Conservation (phyloP, 23 red algal genomes). For the Pyropia haitanensis region DNA sequence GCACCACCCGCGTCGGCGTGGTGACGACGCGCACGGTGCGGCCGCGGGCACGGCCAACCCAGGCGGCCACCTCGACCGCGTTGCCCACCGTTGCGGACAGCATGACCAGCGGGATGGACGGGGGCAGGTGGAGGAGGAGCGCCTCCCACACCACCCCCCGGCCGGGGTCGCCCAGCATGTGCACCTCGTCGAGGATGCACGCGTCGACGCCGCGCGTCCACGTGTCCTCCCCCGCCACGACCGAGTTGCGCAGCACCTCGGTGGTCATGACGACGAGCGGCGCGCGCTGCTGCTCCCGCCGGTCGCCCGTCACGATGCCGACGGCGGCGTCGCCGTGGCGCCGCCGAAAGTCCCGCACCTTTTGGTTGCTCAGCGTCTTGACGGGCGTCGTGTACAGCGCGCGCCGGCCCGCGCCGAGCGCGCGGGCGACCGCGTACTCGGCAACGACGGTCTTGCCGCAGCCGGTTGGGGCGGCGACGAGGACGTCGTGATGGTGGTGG, state of each 20-base stretch:
- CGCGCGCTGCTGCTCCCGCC: slow-evolving; percentile 66
- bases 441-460: slow-evolving; percentile 88
- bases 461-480: slow-evolving; percentile 86
- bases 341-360: slow-evolving; percentile 77
- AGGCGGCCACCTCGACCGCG: slow-evolving; percentile 77
- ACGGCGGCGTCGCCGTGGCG: slow-evolving; percentile 36
- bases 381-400: slow-evolving; percentile 89
- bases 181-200: slow-evolving; percentile 89
- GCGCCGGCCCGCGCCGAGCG: slow-evolving; percentile 50
- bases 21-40: slow-evolving; percentile 43
- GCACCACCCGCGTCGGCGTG: slow-evolving; percentile 44
- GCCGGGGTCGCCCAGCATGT: slow-evolving; percentile 81
- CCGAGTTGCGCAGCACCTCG: slow-evolving; percentile 81
- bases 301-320: slow-evolving; percentile 83
- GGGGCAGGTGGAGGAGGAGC: slow-evolving; percentile 70
- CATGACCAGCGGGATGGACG: slow-evolving; percentile 64
- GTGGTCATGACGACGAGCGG: slow-evolving; percentile 84
- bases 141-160: slow-evolving; percentile 95
- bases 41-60: slow-evolving; percentile 62
- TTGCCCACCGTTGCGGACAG: slow-evolving; percentile 87
- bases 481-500: slow-evolving; percentile 71
- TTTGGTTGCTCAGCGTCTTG: slow-evolving; percentile 95
- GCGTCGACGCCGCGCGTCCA: slow-evolving; percentile 63
- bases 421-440: slow-evolving; percentile 79
- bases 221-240: slow-evolving; percentile 74